A percentile compares a stretch with the other conserved stretches of the same genome.
Conservation (phyloP, 495 filamentous ascomycete species). For the Penicillium pancosmium region DNA sequence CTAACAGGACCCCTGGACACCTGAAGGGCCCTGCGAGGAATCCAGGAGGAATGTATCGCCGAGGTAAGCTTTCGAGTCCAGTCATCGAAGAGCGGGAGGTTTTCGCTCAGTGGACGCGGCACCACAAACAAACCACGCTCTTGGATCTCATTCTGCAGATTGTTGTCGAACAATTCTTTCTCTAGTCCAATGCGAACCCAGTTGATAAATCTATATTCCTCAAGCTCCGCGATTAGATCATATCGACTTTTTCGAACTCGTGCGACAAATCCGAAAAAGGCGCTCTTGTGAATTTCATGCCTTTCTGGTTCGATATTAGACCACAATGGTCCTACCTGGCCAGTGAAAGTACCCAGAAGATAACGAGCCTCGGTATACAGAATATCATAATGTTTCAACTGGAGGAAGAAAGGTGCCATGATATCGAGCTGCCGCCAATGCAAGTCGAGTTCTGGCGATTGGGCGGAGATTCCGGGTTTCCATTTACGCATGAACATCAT, state of each 20-base stretch:
- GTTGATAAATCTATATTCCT: slow-evolving; percentile 20
- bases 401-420: slow-evolving; percentile 25
- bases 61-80: slow-evolving; percentile 11
- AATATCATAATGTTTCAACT: not conserved
- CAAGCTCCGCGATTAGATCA: not conserved
- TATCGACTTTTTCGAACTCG: not conserved
- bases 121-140: slow-evolving; percentile 22
- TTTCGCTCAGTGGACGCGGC: slow-evolving; percentile 27
- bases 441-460: slow-evolving; percentile 19
- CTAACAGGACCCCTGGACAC: no score
- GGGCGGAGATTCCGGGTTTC: slow-evolving; percentile 8
- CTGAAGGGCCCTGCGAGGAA: not conserved
- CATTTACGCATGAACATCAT: slow-evolving; percentile 14
- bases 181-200: slow-evolving; percentile 31
- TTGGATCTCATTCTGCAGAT: slow-evolving; percentile 19
- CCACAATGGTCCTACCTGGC: slow-evolving; percentile 22
- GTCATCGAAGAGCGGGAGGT: slow-evolving; percentile 17
- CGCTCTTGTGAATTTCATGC: not conserved
- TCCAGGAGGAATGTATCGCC: not conserved
- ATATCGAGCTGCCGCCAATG: slow-evolving; percentile 38
- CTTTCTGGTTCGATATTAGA: not conserved
- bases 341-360: slow-evolving; percentile 12
- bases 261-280: not conserved
- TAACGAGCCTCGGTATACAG: slow-evolving; percentile 19
- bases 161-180: slow-evolving; percentile 18